Evolutionary conservation across 2,329 filamentous ascomycete genomes (phyloP), one percentile per base, ranked within the genome.

Genomic region (Cladophialophora chaetospira): DNA sequence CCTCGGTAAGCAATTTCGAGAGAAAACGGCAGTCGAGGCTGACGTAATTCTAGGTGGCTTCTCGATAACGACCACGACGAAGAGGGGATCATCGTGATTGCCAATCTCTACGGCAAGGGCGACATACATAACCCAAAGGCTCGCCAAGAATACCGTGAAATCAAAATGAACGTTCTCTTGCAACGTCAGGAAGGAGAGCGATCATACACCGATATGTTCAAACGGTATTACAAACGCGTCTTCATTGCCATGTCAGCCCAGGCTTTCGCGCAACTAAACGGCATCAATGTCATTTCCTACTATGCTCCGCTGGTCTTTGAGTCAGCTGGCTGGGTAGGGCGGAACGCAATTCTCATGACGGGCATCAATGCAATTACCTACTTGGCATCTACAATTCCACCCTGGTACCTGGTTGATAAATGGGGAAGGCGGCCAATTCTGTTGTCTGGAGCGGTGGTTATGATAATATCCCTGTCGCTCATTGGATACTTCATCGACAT

Each of bases 211-310:
- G 94, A 97, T 61, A 99, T 99, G 94, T 99, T 97, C 80, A 87
- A 83, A 68, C 86, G 90, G 61, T 97, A 97, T 78, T 84, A 82
- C 70, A 94, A 88, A 68, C 90, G 94, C 51, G 93, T 97, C 63
- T 91, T 97, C 69, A 97, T 97, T 71, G 94, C 94, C 75, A 97
- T 97, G 94, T 97, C 93, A 29, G 94, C 94, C 3, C 94, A 97
- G 74, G 91, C 87, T 4, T 84, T 99, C 63, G 94, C 94, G 25
- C 94, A 99, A 75, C 84, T 99, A 52, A 97, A 97, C 76, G 94
- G 94, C 64, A 99, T 99, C 78, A 99, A 99, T 75, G 94, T 99
- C 71, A 99, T 99, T 63, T 97, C 93, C 1, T 99, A 97, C 79
- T 99, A 99, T 70, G 94, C 94, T 1, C 94, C 94, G 0, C 85